Evolutionary conservation across 495 filamentous ascomycete species (phyloP), one percentile per base, ranked within the genome.

Genomic region (Schizothecium vesticola): DNA sequence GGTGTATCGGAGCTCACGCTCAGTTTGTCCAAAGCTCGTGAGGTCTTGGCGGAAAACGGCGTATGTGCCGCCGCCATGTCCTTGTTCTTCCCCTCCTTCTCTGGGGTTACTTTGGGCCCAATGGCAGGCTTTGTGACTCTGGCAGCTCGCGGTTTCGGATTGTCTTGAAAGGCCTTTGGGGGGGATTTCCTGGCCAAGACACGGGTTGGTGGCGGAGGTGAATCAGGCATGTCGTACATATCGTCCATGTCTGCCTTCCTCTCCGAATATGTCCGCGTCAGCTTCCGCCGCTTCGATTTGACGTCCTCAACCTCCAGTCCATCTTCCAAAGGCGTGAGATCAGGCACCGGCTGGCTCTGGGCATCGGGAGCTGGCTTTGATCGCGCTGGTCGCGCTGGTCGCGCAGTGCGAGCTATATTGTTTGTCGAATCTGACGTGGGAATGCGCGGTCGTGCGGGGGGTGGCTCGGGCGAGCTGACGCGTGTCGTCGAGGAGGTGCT

Each of bases 1-100:
- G 31, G 24, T 10, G 13, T 57, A 29, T 68, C 76, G 59, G 66
- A 61, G 62, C 69, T 64, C 28, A 75, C 67, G 25, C 70, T 74
- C 56, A 78, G 61, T 21, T 71, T 73, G 9, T 71, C 70, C 28
- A 78, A 64, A 2, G 67, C 65, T 23, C 70, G 72, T 9, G 72
- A 64, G 0, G 76, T 76, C 67, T 74, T 74, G 10, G 63, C 73
- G 13, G 72, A 78, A 61, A 77, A 78, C 6, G 72, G 75, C 67
- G 59, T 29, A 13, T 63, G 61, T 12, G 66, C 29, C 59, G 25
- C 63, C 4, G 56, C n/a, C n/a, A n/a, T 67, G 59, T 75, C 75
- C 26, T 63, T 57, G 71, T 71, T 73, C 8, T 56, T 31, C 21
- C 69, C 51, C 55, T 75, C 74, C 56, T 74, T 76, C 55, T 71